Conservation (phyloP, 306 rosid genomes). For the Cajanus cajan region DNA sequence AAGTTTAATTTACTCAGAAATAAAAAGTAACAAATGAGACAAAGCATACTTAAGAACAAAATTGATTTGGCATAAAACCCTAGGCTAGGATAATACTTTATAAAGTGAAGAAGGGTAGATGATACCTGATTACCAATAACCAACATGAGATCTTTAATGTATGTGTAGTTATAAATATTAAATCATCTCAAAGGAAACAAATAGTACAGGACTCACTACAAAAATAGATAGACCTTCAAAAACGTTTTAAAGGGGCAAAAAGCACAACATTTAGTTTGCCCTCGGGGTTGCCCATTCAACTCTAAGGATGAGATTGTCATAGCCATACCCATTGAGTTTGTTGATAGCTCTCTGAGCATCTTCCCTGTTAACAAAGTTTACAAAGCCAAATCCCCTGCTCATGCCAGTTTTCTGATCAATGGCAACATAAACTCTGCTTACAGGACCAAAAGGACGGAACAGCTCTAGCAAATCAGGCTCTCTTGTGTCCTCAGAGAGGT, state of each 20-base stretch:
- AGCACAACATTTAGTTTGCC: constrained; percentile 3
- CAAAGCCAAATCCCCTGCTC: constrained; percentile 97
- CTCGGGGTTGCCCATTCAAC: constrained; percentile 61
- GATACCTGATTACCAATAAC: background rate
- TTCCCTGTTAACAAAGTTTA: constrained; percentile 87
- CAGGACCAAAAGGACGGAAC: constrained; percentile 89
- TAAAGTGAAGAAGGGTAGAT: background rate
- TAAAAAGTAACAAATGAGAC: background rate
- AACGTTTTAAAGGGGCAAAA: background rate
- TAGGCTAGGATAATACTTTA: background rate
- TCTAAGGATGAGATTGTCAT: constrained; percentile 62
- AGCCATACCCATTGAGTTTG: constrained; percentile 94
- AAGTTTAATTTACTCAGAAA: background rate
- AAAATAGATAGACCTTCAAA: constrained; percentile 24
- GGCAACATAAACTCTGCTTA: constrained; percentile 91
- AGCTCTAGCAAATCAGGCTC: constrained; percentile 93
- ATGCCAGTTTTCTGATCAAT: constrained; percentile 81
- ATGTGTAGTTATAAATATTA: background rate
- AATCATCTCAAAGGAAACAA: background rate
- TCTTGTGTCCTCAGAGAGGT: constrained; percentile 92
- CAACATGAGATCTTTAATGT: background rate
- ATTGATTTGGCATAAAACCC: background rate
- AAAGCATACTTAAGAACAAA: background rate
- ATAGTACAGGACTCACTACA: background rate
- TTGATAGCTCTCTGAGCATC: constrained; percentile 91